Conservation (phyloP, 2,329 filamentous ascomycete genomes). For the Mollisiaceae sp. region DNA sequence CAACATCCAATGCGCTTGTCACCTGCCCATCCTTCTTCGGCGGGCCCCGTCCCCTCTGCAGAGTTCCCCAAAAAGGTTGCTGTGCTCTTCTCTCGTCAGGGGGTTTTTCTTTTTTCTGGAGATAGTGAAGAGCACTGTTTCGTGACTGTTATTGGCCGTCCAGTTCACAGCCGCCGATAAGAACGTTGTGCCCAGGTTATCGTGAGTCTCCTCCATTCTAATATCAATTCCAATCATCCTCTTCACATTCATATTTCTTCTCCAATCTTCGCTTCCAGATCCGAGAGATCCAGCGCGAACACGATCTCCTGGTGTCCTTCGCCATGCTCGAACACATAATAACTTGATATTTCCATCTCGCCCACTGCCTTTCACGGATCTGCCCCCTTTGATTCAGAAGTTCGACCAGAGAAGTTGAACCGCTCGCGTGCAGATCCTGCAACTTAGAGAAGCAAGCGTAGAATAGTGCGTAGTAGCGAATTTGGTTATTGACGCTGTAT, state of each 20-base stretch:
- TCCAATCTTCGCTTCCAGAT: too few relatives aligned
- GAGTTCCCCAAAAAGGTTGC: slow-evolving; percentile 26
- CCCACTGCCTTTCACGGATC: not conserved
- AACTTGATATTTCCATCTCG: not conserved
- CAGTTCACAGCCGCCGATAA: slow-evolving; percentile 34
- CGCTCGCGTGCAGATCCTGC: too few relatives aligned
- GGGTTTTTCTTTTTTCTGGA: too few relatives aligned
- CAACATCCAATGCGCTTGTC: slow-evolving; percentile 28
- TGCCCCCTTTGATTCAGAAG: not conserved
- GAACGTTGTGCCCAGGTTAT: slow-evolving; percentile 30
- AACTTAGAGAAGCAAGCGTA: not conserved
- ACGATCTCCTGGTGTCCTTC: slow-evolving; percentile 26
- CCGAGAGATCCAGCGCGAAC: too few relatives aligned
- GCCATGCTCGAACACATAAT: slow-evolving; percentile 29
- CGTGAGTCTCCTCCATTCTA: slow-evolving; percentile 31
- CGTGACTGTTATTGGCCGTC: too few relatives aligned
- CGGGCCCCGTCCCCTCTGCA: slow-evolving; percentile 26
- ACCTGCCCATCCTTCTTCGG: slow-evolving; percentile 25
- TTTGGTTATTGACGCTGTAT: not conserved
- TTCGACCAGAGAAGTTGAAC: not conserved
- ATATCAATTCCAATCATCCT: too few relatives aligned
- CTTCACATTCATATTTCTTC: too few relatives aligned
- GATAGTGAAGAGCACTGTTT: too few relatives aligned
- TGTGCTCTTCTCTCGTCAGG: slow-evolving; percentile 12
- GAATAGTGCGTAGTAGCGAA: not conserved